Evolutionary conservation across 305 asterid species (phyloP).

Genomic region (Fraxinus angustifolia): DNA sequence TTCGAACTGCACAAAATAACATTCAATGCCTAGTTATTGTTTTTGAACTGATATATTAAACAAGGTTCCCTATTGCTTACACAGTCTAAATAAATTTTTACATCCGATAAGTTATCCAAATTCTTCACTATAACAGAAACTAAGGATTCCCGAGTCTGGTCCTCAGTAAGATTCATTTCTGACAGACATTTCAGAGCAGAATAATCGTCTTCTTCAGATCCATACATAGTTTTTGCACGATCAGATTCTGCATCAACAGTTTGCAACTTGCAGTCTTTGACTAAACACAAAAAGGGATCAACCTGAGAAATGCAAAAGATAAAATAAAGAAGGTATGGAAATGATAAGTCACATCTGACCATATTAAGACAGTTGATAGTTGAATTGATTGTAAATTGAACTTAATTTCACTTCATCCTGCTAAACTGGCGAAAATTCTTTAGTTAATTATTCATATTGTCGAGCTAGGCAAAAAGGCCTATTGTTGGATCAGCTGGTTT

Average conservation of each 20-base stretch:
- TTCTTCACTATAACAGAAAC: constrained; percentile 58
- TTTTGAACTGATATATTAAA: background rate
- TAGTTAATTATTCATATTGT: background rate
- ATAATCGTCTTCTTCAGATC: constrained; percentile 79
- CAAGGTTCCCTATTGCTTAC: background rate
- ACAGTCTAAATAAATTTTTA: constrained; percentile 29
- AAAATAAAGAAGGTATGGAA: constrained; percentile 17
- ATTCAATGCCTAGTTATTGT: background rate
- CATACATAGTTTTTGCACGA: constrained; percentile 41
- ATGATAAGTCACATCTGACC: background rate
- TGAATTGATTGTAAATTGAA: background rate
- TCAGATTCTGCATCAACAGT: constrained; percentile 46
- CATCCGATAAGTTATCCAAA: constrained; percentile 52
- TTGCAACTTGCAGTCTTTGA: constrained; percentile 78
- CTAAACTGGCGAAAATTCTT: background rate
- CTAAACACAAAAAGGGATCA: constrained; percentile 84
- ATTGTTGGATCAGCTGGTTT: background rate
- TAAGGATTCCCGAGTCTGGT: constrained; percentile 61
- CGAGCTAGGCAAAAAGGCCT: background rate
- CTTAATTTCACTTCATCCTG: background rate
- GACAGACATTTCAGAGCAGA: constrained; percentile 66
- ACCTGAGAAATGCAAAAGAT: constrained; percentile 44
- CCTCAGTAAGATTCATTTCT: constrained; percentile 49
- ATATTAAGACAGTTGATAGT: background rate
- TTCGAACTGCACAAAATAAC: constrained; percentile 50